Evolutionary conservation across 1,284 basidiomycete genomes (phyloP).

Genomic region (Boletellus deceptivus): DNA sequence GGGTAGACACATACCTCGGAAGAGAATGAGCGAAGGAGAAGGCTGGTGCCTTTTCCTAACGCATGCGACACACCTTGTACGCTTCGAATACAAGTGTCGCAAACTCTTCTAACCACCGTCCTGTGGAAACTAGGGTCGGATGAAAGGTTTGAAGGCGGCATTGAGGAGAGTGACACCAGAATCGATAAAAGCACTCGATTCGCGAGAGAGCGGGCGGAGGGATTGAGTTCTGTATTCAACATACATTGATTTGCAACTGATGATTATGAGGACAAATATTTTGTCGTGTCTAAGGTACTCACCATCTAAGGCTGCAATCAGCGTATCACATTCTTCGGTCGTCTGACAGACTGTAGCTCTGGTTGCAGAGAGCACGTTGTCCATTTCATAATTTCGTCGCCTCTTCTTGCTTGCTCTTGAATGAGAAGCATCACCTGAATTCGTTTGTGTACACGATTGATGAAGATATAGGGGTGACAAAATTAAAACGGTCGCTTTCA

Average conservation of each 20-base stretch:
- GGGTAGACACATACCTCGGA: slow-evolving; percentile 24
- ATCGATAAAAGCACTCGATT: slow-evolving; percentile 58
- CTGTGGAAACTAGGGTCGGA: slow-evolving; percentile 48
- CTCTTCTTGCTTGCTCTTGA: slow-evolving; percentile 73
- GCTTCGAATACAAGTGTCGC: slow-evolving; percentile 46
- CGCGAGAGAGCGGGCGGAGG: slow-evolving; percentile 56
- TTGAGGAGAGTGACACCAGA: slow-evolving; percentile 53
- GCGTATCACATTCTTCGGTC: slow-evolving; percentile 48
- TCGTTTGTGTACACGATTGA: slow-evolving; percentile 34
- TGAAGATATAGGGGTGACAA: slow-evolving; percentile 49
- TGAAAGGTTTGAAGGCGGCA: slow-evolving; percentile 56
- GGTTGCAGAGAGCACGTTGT: slow-evolving; percentile 67
- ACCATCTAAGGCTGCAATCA: slow-evolving; percentile 68
- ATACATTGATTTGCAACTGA: slow-evolving; percentile 53
- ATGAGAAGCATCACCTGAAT: slow-evolving; percentile 25
- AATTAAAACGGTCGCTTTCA: slow-evolving; percentile 51
- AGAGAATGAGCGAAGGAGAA: slow-evolving; percentile 44
- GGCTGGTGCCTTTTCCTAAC: slow-evolving; percentile 57
- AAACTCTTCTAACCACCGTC: slow-evolving; percentile 44
- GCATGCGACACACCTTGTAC: slow-evolving; percentile 52
- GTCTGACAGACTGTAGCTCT: slow-evolving; percentile 50
- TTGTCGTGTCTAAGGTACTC: slow-evolving; percentile 15
- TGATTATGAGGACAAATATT: slow-evolving; percentile 8
- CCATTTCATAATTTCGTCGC: slow-evolving; percentile 72
- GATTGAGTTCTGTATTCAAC: slow-evolving; percentile 47